Conservation (phyloP, 768 basidiomycete genomes). For the Mycena latifolia region DNA sequence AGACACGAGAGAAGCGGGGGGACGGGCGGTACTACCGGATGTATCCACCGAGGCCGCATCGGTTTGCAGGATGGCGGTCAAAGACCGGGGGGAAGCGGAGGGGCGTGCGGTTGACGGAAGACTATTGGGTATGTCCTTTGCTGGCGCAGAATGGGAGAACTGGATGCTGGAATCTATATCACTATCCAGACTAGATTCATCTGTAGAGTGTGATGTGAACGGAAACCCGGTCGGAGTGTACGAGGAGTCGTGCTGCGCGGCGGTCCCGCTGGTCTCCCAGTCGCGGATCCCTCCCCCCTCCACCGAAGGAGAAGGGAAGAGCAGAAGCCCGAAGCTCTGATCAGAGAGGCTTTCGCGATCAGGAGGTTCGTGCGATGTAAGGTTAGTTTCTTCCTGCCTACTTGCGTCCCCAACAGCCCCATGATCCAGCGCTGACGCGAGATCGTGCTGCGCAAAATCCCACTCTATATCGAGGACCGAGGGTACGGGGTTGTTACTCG, state of each 20-base stretch:
- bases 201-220: too few species aligned
- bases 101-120: constrained; percentile 1
- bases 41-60: too few species aligned
- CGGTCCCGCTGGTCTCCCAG: background rate
- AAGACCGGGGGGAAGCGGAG: background rate
- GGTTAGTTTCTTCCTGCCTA: background rate
- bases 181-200: background rate
- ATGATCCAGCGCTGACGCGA: background rate
- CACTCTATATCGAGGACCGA: constrained; percentile 8
- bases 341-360: background rate
- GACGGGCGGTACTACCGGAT: constrained; percentile 5
- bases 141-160: background rate
- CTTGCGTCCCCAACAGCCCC: too few species aligned
- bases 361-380: background rate
- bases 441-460: constrained; percentile 16
- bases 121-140: constrained; percentile 1
- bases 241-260: too few species aligned
- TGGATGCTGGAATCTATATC: background rate
- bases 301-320: background rate
- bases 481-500: background rate
- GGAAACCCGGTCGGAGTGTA: too few species aligned
- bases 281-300: background rate
- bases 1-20: background rate
- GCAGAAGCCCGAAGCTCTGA: background rate
- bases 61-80: background rate